phyloP scores from a whole-genome alignment of 1,284 basidiomycete genomes.

The Gomphus sp. region DNA sequence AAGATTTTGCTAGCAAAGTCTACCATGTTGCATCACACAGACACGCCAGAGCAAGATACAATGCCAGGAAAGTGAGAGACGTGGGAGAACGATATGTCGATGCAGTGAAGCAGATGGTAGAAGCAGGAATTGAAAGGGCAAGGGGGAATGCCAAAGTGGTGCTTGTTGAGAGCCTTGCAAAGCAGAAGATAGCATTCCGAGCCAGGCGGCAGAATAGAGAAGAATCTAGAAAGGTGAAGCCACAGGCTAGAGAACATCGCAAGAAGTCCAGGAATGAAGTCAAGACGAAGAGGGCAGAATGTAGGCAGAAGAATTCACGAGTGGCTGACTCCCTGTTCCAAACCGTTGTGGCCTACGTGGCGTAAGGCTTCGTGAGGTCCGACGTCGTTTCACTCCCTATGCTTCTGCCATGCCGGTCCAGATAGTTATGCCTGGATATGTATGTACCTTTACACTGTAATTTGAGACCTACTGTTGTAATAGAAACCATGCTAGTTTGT shows the following conservation, averaged over 20 bases:
- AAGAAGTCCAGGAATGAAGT: neutral
- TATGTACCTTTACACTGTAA: neutral
- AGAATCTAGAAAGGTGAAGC: neutral
- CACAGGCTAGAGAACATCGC: neutral
- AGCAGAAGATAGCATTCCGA: neutral
- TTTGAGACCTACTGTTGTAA: neutral
- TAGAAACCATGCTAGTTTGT: neutral
- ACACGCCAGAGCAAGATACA: slow-evolving; percentile 1
- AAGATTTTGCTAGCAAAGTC: slow-evolving; percentile 5
- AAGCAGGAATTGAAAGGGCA: neutral
- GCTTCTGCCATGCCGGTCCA: neutral
- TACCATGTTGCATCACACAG: neutral
- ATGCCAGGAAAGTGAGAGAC: slow-evolving; percentile 1
- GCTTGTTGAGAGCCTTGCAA: neutral
- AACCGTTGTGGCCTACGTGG: neutral
- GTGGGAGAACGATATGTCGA: neutral
- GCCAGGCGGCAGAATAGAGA: neutral
- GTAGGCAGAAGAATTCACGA: neutral
- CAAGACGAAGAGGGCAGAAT: neutral
- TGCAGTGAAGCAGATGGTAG: neutral
- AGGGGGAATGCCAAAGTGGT: slow-evolving; percentile 3
- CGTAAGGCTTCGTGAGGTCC: neutral
- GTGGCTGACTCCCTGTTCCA: neutral
- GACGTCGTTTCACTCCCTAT: neutral
- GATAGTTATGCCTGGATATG: neutral